Percentiles rank a stretch among this genome's conserved stretches.
Evolutionary conservation across 1,284 basidiomycete genomes (phyloP).

Genomic region (Chondrostereum purpureum): DNA sequence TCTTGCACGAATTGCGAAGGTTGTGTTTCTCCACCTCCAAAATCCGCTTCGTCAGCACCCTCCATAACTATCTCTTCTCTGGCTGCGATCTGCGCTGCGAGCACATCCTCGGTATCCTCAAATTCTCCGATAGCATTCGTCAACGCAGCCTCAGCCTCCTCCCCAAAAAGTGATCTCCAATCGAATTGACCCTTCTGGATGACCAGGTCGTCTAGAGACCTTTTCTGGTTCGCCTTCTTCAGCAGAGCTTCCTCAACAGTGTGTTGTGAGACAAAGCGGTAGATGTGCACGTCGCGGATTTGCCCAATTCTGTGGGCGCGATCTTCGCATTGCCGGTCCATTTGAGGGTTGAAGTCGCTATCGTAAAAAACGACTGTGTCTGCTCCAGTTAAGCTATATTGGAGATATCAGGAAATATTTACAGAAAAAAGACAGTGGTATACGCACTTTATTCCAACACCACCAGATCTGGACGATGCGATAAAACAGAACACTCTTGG

Average conservation of each 20-base stretch:
- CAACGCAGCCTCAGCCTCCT: constrained; percentile 39
- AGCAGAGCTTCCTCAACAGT: constrained; percentile 97
- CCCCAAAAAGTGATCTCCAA: constrained; percentile 76
- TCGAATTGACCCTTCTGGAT: constrained; percentile 95
- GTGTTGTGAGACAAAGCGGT: constrained; percentile 88
- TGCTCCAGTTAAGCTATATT: constrained; percentile 81
- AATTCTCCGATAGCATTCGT: constrained; percentile 68
- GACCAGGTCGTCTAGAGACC: constrained; percentile 85
- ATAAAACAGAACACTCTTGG: constrained; percentile 90
- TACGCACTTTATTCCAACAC: constrained; percentile 93
- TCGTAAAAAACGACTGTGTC: constrained; percentile 97
- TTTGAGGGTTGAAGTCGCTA: constrained; percentile 96
- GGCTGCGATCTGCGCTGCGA: constrained; percentile 75
- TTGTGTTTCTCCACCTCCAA: constrained; percentile 41
- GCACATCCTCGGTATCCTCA: constrained; percentile 84
- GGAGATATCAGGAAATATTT: constrained; percentile 6
- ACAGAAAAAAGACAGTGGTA: constrained; percentile 1
- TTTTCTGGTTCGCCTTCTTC: constrained; percentile 94
- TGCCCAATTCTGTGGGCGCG: constrained; percentile 93
- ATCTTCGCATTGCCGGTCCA: constrained; percentile 97
- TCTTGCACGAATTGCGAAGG: background rate
- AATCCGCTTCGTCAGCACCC: constrained; percentile 75
- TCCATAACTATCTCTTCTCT: constrained; percentile 65
- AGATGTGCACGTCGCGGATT: constrained; percentile 95
- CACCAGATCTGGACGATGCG: constrained; percentile 87